phyloP scores from a whole-genome alignment of 2,329 filamentous ascomycete genomes.

The Aciculosporium take region DNA sequence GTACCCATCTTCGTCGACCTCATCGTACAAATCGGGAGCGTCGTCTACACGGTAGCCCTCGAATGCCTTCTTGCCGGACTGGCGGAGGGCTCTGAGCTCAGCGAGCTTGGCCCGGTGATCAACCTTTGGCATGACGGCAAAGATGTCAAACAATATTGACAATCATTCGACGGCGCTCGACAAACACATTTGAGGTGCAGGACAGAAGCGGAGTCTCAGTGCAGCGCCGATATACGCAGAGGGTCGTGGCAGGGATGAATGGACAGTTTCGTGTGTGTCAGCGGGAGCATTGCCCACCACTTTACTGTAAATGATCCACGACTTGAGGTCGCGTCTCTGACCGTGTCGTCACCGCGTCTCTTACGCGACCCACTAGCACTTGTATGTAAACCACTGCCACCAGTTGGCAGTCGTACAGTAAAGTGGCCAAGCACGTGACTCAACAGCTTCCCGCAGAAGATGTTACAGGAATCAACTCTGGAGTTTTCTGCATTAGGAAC shows the following conservation, averaged over 20 bases:
- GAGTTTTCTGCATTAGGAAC: too few relatives aligned
- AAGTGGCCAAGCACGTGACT: too few relatives aligned
- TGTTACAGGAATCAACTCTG: too few relatives aligned
- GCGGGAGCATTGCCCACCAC: neutral
- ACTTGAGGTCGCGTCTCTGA: constrained; percentile 1
- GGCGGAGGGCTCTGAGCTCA: constrained; percentile 70
- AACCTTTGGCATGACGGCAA: constrained; percentile 22
- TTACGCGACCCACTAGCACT: too few relatives aligned
- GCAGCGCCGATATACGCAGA: neutral
- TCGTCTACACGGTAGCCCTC: constrained; percentile 79
- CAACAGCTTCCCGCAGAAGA: too few relatives aligned
- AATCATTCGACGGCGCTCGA: constrained; percentile 3
- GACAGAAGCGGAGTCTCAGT: neutral
- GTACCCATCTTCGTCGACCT: constrained; percentile 93
- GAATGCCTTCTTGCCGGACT: constrained; percentile 81
- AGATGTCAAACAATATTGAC: constrained; percentile 8
- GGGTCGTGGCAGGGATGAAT: neutral
- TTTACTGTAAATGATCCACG: neutral
- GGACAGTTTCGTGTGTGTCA: neutral
- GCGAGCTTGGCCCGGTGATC: constrained; percentile 43
- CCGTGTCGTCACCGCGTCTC: constrained; percentile 3
- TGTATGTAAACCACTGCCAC: too few relatives aligned
- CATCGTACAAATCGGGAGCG: constrained; percentile 77
- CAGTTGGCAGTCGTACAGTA: too few relatives aligned
- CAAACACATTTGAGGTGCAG: constrained; percentile 1